Conservation (phyloP, 768 basidiomycete genomes). For the Tricholoma furcatifolium region DNA sequence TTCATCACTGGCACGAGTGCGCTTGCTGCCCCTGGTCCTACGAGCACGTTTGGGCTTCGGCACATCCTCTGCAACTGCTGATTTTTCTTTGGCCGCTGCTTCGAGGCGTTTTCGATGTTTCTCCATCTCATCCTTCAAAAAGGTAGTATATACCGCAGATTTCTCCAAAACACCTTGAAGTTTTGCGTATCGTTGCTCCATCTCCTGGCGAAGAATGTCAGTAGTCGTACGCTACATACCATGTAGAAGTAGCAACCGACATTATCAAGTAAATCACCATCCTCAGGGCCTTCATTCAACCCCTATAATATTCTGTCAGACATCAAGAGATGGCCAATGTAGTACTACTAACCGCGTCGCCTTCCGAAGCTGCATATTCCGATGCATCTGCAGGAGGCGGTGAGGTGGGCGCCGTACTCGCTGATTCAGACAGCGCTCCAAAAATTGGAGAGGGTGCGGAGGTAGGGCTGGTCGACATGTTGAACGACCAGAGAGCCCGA, state of each 20-base stretch:
- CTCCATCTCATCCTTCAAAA: slow-evolving; percentile 77
- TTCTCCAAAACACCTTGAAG: slow-evolving; percentile 73
- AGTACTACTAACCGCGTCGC: slow-evolving; percentile 7
- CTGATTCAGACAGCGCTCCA: slow-evolving; percentile 17
- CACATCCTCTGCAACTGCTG: slow-evolving; percentile 9
- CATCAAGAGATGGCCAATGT: background rate
- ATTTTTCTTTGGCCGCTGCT: slow-evolving; percentile 9
- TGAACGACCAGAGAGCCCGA: slow-evolving; percentile 2
- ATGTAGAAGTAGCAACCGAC: background rate
- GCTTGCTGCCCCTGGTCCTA: slow-evolving; percentile 19
- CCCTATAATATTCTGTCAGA: slow-evolving; percentile 1
- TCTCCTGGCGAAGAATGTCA: slow-evolving; percentile 35
- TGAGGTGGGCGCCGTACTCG: slow-evolving; percentile 22
- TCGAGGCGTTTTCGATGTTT: slow-evolving; percentile 40
- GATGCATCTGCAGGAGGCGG: slow-evolving; percentile 19
- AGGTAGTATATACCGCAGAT: slow-evolving; percentile 70
- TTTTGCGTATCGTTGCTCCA: slow-evolving; percentile 45
- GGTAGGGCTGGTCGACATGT: slow-evolving; percentile 23
- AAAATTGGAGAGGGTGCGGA: slow-evolving; percentile 17
- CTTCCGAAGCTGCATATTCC: slow-evolving; percentile 15
- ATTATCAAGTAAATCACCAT: slow-evolving; percentile 12
- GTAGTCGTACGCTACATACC: background rate
- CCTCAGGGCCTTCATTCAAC: slow-evolving; percentile 1
- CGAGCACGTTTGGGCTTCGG: slow-evolving; percentile 3
- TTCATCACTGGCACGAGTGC: slow-evolving; percentile 17